These are phyloP conservation scores for Amylocarpus encephaloides DNA, from an alignment of 2,329 filamentous ascomycete species.

Conservation along the genomic window DNA sequence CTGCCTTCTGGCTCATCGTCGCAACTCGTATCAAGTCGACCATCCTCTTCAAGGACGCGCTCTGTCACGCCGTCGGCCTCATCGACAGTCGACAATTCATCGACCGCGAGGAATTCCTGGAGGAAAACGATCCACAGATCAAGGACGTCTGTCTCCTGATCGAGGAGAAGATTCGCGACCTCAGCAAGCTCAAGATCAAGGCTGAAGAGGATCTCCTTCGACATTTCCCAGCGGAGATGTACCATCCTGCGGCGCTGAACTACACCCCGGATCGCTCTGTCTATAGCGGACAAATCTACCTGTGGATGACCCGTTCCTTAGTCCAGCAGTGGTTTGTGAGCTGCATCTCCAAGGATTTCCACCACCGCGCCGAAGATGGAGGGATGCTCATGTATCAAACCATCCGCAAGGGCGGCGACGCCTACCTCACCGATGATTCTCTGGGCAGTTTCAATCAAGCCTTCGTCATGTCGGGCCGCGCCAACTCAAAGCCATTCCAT, in stretches of 20 bases:
- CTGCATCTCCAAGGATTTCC: slow-evolving; percentile 10
- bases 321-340: slow-evolving; percentile 22
- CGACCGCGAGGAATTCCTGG: slow-evolving; percentile 9
- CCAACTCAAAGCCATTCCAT: slow-evolving; percentile 5
- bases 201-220: slow-evolving; percentile 20
- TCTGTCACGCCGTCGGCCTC: slow-evolving; percentile 24
- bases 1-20: slow-evolving; percentile 24
- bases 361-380: slow-evolving; percentile 23
- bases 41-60: slow-evolving; percentile 27
- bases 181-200: slow-evolving; percentile 20
- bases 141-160: slow-evolving; percentile 14
- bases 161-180: slow-evolving; percentile 16
- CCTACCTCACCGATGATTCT: slow-evolving; percentile 13
- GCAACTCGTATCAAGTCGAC: slow-evolving; percentile 22
- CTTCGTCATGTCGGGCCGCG: slow-evolving; percentile 22
- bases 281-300: slow-evolving; percentile 27
- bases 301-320: slow-evolving; percentile 23
- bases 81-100: slow-evolving; percentile 16
- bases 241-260: slow-evolving; percentile 10
- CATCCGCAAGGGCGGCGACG: slow-evolving; percentile 11
- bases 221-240: slow-evolving; percentile 21
- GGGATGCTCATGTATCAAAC: slow-evolving; percentile 23
- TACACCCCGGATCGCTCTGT: slow-evolving; percentile 22
- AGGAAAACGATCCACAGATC: slow-evolving; percentile 6
- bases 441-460: slow-evolving; percentile 13